Base-by-base conservation (phyloP, 108 stramenopile genomes). In the Fragilaria crotonensis region DNA sequence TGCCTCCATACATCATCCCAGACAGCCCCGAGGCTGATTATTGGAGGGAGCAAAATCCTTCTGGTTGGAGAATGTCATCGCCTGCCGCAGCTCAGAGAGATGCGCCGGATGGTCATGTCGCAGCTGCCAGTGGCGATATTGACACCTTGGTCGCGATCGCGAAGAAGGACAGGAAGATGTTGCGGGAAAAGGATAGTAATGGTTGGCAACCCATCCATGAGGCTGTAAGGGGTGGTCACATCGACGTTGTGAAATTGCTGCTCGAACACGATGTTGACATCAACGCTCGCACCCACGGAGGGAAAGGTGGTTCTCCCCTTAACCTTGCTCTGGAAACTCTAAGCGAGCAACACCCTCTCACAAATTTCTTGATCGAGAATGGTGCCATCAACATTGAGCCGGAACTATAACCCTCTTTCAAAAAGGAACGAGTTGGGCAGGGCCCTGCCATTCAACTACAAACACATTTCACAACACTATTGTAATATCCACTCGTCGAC, bases 131-230 rank as follows among this genome's bases (percentile, higher is more conserved):
- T 9, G 87, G 83, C 4, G 68, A 88, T 45, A 52, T 72, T 2
- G 69, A 78, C 2, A 30, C 54, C 55, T 53, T 84, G 25, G 25
- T 46, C 25, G 25, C 33, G 14, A 62, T 68, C 2, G 50, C 49
- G 14, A 2, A 62, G 50, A 18, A 49, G 5, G 21, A 31, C 11
- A 25, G 33, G 25, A 54, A 23, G 11, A 20, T 72, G 19, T n/a
- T 79, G 29, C 47, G 57, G 23, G 18, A 54, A 30, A 62, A 59
- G 9, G 83, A 84, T 54, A 57, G 69, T 25, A 60, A 85, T 36
- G 80, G 80, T 2, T 85, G 77, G 77, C 75, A 68, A 26, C 45
- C 62, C 0, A 29, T 81, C 36, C 88, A 90, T 54, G 72, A 77
- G 23, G 81, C 77, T 31, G 73, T 73, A 3, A 63, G 80, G n/a